Evolutionary conservation across 2,329 filamentous ascomycete species (phyloP).

Genomic region (Fusarium graminum): DNA sequence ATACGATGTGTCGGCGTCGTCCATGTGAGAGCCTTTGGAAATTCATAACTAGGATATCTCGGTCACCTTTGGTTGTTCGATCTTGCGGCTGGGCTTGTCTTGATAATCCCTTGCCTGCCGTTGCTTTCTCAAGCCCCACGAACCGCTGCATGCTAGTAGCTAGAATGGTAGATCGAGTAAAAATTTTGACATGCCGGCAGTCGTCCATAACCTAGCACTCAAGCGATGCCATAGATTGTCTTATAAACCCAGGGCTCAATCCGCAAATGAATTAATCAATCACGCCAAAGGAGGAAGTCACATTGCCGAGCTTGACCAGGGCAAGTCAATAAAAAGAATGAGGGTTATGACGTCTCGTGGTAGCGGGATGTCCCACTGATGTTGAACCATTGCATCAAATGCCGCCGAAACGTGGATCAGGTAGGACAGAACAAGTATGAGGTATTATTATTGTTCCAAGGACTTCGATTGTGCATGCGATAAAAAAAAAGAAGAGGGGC

Average conservation of each 20-base stretch:
- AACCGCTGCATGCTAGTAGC: conserved; percentile 42
- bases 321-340: conserved; percentile 21
- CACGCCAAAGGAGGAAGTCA: conserved; percentile 8
- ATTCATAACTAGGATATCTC: conserved; percentile 30
- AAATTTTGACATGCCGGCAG: conserved; percentile 8
- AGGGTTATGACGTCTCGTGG: conserved; percentile 39
- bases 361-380: conserved; percentile 30
- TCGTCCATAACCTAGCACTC: conserved; percentile 1
- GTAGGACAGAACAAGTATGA: conserved; percentile 28
- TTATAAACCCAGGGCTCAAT: conserved; percentile 7
- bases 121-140: conserved; percentile 34
- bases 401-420: conserved; percentile 38
- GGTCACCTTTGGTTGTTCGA: conserved; percentile 30
- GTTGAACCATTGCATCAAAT: conserved; percentile 34
- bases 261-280: not conserved
- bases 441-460: conserved; percentile 42
- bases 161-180: conserved; percentile 21
- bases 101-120: conserved; percentile 31
- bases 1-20: conserved; percentile 12
- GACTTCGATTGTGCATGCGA: conserved; percentile 29
- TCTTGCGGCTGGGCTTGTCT: conserved; percentile 39
- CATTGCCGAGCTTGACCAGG: conserved; percentile 15
- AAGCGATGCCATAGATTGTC: not conserved
- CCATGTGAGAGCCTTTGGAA: conserved; percentile 16
- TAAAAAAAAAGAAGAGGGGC: conserved; percentile 36